Evolutionary conservation across 2,329 filamentous ascomycete genomes (phyloP).

Genomic region (Lecanicillium sp.): DNA sequence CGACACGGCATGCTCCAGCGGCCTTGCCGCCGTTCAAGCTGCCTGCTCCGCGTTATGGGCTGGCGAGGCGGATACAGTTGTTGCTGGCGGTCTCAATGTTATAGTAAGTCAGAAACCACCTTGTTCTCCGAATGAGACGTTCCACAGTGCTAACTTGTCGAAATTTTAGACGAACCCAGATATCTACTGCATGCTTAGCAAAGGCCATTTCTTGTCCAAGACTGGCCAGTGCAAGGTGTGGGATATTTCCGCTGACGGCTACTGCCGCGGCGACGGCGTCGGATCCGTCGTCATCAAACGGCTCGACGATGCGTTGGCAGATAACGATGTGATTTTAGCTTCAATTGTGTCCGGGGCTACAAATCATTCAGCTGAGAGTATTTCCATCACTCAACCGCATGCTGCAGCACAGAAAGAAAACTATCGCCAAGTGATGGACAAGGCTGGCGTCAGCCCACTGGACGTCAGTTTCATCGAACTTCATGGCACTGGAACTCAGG

Average conservation of each 20-base stretch:
- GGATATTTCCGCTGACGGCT: constrained; percentile 72
- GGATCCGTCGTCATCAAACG: constrained; percentile 72
- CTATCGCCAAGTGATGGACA: constrained; percentile 61
- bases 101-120: no score
- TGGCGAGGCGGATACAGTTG: constrained; percentile 75
- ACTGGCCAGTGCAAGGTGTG: constrained; percentile 53
- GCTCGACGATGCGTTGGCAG: constrained; percentile 67
- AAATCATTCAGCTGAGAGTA: constrained; percentile 74
- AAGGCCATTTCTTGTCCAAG: constrained; percentile 67
- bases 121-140: no score
- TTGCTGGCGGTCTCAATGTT: constrained; percentile 52
- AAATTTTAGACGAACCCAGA: constrained; percentile 71
- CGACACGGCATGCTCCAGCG: constrained; percentile 27
- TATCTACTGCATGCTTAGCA: constrained; percentile 66
- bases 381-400: constrained; percentile 80
- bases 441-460: constrained; percentile 66
- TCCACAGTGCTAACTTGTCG: constrained; percentile 22
- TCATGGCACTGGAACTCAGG: constrained; percentile 84
- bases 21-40: constrained; percentile 21
- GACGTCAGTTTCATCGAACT: constrained; percentile 82
- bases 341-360: constrained; percentile 68
- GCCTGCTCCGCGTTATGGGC: constrained; percentile 43
- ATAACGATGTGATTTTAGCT: constrained; percentile 71
- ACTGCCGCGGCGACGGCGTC: constrained; percentile 72
- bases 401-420: constrained; percentile 66